Base-by-base conservation (phyloP, 768 basidiomycete species). In the Amanita subjunquillea region DNA sequence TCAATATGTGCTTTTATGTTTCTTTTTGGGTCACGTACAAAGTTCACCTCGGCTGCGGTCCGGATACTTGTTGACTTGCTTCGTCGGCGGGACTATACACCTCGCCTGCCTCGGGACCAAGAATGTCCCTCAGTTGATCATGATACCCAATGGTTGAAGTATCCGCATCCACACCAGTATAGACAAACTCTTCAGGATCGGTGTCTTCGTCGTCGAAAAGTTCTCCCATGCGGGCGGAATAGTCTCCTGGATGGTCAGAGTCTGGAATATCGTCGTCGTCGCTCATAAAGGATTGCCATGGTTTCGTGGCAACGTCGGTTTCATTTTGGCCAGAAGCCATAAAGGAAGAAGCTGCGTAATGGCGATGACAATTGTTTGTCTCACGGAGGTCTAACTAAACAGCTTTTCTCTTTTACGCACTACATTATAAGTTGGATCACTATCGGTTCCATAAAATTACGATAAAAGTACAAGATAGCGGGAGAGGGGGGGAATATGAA, bases 171-270 rank as follows among this genome's bases (percentile, higher is more conserved):
- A 80, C 69, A 27, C 88, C 90, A 27, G 74, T 72, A 61, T 91
- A 93, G 27, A 90, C 55, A 58, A 92, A 92, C 8, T 77, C 80
- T 0, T 72, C 73, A 10, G 66, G 73, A 3, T 77, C 73, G 3
- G 72, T 71, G 15, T 71, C 69, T 27, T 65, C 75, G 32, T 69
- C 69, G 51, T 71, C 73, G 58, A 86, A 73, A 15, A 86, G 69
- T 59, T 87, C 85, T 40, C 80, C 80, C 76, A 87, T 80, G 43
- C 77, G 82, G 44, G 79, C 68, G 3, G 83, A 77, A 62, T 88
- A 87, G 63, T 84, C 78, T 3, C 79, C 78, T 23, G 59, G 58
- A 55, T 72, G 67, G 38, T 65, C 67, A 22, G 36, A 46, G 52
- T 67, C 68, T 9, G 70, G 72, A 17, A 61, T 57, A 23, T 65